A percentile compares a stretch with the other conserved stretches of the same genome.
These are phyloP conservation scores for Rhodotorula graminis DNA, from an alignment of 768 basidiomycete genomes.

Conservation along the genomic window DNA sequence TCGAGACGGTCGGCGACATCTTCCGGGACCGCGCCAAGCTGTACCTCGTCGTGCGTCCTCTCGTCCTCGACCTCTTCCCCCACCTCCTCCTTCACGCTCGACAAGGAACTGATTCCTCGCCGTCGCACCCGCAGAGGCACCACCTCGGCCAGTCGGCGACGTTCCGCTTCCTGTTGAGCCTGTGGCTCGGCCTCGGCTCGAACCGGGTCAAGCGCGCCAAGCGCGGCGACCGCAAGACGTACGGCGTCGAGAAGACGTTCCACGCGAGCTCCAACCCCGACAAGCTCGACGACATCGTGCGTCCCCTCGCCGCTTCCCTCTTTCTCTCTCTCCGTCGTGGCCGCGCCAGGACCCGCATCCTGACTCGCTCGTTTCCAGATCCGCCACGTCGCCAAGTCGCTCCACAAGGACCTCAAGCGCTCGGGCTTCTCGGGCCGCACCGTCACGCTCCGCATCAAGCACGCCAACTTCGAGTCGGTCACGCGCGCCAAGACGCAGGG, in stretches of 20 bases:
- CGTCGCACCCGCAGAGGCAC: slow-evolving; percentile 53
- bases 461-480: slow-evolving; percentile 82
- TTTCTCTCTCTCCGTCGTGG: not conserved
- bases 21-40: slow-evolving; percentile 67
- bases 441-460: slow-evolving; percentile 89
- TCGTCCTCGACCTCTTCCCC: too few relatives aligned
- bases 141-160: slow-evolving; percentile 58
- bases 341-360: not conserved
- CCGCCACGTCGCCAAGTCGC: slow-evolving; percentile 70
- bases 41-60: slow-evolving; percentile 58
- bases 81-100: too few relatives aligned
- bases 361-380: slow-evolving; percentile 56
- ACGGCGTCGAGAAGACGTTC: slow-evolving; percentile 65
- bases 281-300: slow-evolving; percentile 18
- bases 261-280: not conserved
- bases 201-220: slow-evolving; percentile 70
- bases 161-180: slow-evolving; percentile 65
- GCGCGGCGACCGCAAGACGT: slow-evolving; percentile 82
- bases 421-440: slow-evolving; percentile 81
- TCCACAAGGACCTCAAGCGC: slow-evolving; percentile 72
- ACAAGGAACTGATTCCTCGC: too few relatives aligned
- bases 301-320: not conserved
- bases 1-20: slow-evolving; percentile 92
- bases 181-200: slow-evolving; percentile 78
- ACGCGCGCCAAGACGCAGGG: slow-evolving; percentile 76